Conservation (phyloP, 768 basidiomycete genomes). For the Suillus ampliporus region DNA sequence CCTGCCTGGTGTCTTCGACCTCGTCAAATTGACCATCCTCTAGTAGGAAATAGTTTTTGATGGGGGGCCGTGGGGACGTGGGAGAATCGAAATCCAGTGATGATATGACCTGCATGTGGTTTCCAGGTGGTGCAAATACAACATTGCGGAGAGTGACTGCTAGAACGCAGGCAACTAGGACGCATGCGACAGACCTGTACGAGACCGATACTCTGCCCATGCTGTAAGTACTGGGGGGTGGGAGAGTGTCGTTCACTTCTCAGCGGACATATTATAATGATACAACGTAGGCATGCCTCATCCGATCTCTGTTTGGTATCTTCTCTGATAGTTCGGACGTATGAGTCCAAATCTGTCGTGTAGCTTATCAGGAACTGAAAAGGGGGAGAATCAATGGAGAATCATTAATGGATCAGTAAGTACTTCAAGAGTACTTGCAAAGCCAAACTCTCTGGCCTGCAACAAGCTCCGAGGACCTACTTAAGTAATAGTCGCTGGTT, state of each 20-base stretch:
- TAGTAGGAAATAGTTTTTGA: background rate
- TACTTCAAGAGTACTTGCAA: background rate
- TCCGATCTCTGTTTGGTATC: too few species aligned
- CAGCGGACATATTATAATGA: background rate
- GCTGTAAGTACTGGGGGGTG: background rate
- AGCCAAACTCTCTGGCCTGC: background rate
- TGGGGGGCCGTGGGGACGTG: background rate
- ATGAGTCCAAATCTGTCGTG: background rate
- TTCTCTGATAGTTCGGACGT: background rate
- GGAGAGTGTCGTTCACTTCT: background rate
- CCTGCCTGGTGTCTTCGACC: background rate
- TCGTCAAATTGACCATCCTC: background rate
- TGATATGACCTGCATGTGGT: background rate
- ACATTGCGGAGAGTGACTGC: conserved; percentile 1
- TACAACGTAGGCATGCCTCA: background rate
- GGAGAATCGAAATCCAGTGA: background rate
- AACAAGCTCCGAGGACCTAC: background rate
- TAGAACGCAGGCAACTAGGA: conserved; percentile 5
- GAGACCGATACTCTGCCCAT: conserved; percentile 3
- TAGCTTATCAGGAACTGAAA: background rate
- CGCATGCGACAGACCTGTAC: background rate
- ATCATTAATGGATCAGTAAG: background rate
- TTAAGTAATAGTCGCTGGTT: background rate
- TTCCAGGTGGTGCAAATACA: background rate
- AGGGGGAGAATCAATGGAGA: background rate